These are phyloP conservation scores for Pochonia chlamydosporia DNA, from an alignment of 2,329 filamentous ascomycete genomes.

Conservation along the genomic window DNA sequence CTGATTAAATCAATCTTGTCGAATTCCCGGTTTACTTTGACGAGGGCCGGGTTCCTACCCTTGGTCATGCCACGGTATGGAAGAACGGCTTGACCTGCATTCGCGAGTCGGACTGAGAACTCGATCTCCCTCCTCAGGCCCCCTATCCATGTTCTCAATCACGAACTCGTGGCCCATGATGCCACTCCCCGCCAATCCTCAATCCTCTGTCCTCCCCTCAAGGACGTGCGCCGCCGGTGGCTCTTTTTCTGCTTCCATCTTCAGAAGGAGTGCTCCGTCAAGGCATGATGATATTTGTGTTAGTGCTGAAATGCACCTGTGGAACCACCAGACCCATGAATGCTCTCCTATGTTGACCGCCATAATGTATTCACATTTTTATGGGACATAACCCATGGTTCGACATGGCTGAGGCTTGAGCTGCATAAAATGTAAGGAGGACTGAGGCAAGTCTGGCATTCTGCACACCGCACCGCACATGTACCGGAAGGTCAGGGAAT, in stretches of 20 bases:
- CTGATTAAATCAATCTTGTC: neutral
- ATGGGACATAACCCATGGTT: constrained; percentile 2
- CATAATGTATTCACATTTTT: neutral
- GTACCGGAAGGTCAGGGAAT: too few species aligned
- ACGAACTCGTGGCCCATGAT: constrained; percentile 2
- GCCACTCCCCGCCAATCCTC: neutral
- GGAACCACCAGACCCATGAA: neutral
- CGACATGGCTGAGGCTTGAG: neutral
- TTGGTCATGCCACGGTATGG: neutral
- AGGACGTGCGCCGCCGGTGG: constrained; percentile 1
- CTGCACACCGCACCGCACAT: neutral
- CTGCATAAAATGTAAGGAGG: neutral
- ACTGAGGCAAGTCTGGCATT: too few species aligned
- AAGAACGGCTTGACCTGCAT: constrained; percentile 5
- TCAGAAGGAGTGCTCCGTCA: neutral
- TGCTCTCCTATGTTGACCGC: constrained; percentile 6
- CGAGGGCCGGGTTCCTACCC: neutral
- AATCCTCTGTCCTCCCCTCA: too few species aligned
- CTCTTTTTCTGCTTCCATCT: neutral
- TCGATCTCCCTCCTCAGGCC: neutral
- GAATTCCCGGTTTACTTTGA: neutral
- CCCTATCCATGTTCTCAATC: neutral
- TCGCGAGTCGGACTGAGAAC: constrained; percentile 2
- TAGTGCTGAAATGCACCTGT: neutral
- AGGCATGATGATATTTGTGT: neutral